These are phyloP conservation scores for Penicillium frequentans DNA, from an alignment of 2,329 filamentous ascomycete genomes.

Conservation along the genomic window DNA sequence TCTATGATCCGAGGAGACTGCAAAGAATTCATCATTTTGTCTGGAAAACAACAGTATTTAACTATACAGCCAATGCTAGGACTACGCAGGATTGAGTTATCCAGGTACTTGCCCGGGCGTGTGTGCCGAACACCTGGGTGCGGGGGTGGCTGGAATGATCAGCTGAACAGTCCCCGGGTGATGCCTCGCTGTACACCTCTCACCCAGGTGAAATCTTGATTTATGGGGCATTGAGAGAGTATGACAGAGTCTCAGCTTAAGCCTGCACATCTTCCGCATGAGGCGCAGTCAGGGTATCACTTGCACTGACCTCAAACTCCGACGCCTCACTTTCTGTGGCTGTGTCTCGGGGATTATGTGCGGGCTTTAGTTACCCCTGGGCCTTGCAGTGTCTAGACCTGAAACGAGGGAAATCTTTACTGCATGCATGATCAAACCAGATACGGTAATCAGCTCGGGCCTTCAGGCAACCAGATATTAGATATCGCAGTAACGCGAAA, in stretches of 20 bases:
- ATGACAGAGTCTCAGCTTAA: background rate
- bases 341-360: background rate
- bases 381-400: background rate
- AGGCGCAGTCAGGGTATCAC: background rate
- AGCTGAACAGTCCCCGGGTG: background rate
- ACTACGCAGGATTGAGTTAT: background rate
- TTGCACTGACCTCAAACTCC: too few relatives aligned
- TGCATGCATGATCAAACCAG: background rate
- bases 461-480: background rate
- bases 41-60: too few relatives aligned
- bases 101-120: background rate
- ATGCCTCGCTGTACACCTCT: too few relatives aligned
- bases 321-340: background rate
- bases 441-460: background rate
- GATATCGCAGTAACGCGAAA: background rate
- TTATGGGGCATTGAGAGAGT: background rate
- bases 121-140: background rate
- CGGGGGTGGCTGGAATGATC: background rate
- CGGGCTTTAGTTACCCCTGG: background rate
- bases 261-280: background rate
- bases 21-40: too few relatives aligned
- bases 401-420: background rate
- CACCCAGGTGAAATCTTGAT: background rate
- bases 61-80: too few relatives aligned
- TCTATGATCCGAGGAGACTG: too few relatives aligned